Evolutionary conservation across 768 basidiomycete genomes (phyloP).

Genomic region (Dacryopinax primogenitus): DNA sequence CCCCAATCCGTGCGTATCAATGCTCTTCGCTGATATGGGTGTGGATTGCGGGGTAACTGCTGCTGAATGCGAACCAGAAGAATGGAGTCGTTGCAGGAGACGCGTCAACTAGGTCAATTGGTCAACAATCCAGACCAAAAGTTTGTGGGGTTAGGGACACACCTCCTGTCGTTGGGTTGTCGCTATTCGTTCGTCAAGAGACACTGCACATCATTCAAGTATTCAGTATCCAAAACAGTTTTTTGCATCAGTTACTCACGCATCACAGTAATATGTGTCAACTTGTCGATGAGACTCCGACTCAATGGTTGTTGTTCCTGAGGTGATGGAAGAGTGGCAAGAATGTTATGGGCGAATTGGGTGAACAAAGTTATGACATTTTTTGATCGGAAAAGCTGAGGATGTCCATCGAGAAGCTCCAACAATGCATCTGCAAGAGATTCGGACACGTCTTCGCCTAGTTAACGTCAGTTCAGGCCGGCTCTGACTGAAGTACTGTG

Average conservation of each 20-base stretch:
- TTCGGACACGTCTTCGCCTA: not conserved
- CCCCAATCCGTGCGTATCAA: conserved; percentile 19
- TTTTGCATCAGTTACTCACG: not conserved
- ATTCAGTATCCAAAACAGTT: not conserved
- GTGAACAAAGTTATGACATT: not conserved
- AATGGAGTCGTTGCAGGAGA: not conserved
- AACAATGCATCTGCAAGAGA: not conserved
- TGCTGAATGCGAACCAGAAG: not conserved
- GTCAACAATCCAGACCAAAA: not conserved
- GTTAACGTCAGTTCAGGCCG: not conserved
- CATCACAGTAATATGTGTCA: not conserved
- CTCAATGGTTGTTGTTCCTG: not conserved
- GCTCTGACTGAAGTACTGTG: not conserved
- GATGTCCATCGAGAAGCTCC: not conserved
- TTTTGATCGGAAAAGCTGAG: conserved; percentile 1
- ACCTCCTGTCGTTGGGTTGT: not conserved
- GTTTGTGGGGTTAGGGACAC: not conserved
- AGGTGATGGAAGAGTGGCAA: not conserved
- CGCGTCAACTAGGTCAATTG: not conserved
- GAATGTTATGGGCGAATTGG: not conserved
- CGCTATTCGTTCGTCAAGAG: conserved; percentile 2
- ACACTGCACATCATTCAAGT: not conserved
- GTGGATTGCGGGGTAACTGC: not conserved
- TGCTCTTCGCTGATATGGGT: not conserved
- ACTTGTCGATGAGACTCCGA: not conserved